Base-by-base conservation (phyloP, 164 flowering plant species). In the Houttuynia cordata region DNA sequence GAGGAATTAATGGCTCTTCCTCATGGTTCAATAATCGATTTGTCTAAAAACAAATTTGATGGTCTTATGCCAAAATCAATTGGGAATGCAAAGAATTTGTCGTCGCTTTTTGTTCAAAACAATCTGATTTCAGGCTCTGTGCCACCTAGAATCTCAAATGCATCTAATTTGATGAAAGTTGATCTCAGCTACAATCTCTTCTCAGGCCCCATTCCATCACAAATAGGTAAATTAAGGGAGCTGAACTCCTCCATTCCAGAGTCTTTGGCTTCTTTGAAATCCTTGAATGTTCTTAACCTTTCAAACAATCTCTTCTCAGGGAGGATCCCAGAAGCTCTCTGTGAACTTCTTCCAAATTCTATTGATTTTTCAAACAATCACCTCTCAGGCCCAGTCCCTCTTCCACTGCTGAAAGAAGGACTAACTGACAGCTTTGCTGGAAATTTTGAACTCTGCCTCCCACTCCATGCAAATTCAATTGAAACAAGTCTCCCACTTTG, bases 361-460 rank as follows among this genome's bases (percentile, higher is more conserved):
- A 70, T 91, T 64, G 85, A 88, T 72, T 84, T 91, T 60, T 80
- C 96, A 53, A 77, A 82, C 68, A 91, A 88, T 67, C 69, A 17
- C 12, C 86, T 91, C 51, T 80, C 88, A 4, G 98, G 98, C 61
- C 90, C 87, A 18, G 76, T 91, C 41, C 96, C 98, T 62, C 58
- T 62, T 2, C 67, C 76, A 4, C 62, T 91, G 61, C 67, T 81
- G n/a, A 75, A 73, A 65, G 91, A 75, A 39, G 94, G 91, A 7
- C 45, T 79, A 53, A 67, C 64, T 20, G 92, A 93, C 56, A 90
- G 96, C 77, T 81, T 93, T 53, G 67, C 74, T 10, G 94, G 92
- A 20, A 93, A 93, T 68, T 94, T 90, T 8, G 73, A 70, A 18
- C 87, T 90, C 37, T 93, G 98, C 61, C 70, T 81, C 45, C 63